These are phyloP conservation scores for Penicillium herquei DNA, from an alignment of 495 filamentous ascomycete genomes.

Conservation along the genomic window DNA sequence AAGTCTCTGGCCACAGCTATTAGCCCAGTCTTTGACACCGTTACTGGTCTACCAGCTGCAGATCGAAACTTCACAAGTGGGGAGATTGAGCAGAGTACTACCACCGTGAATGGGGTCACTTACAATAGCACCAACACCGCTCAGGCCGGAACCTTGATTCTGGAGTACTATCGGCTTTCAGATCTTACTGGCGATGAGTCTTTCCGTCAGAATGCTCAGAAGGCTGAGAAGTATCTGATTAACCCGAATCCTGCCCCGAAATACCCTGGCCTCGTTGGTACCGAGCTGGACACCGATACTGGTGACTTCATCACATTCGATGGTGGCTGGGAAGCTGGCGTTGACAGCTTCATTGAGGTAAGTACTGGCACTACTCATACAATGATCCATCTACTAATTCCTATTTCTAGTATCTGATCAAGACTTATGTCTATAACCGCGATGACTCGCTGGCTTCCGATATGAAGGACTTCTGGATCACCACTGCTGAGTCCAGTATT, in stretches of 20 bases:
- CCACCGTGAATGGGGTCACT: conserved; percentile 13
- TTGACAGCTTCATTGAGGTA: conserved; percentile 25
- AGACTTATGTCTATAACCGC: conserved; percentile 67
- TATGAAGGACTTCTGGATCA: conserved; percentile 64
- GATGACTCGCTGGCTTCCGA: conserved; percentile 52
- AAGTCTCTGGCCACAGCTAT: conserved; percentile 17
- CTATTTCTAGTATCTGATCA: conserved; percentile 64
- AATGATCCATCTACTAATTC: too few relatives aligned
- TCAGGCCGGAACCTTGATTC: conserved; percentile 22
- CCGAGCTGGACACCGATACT: conserved; percentile 18
- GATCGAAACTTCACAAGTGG: conserved; percentile 15
- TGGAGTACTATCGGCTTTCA: conserved; percentile 23
- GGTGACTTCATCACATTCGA: conserved; percentile 24
- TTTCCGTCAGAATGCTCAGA: conserved; percentile 19
- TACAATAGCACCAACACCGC: conserved; percentile 26
- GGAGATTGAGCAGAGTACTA: conserved; percentile 13
- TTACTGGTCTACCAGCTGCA: conserved; percentile 15
- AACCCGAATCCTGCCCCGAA: conserved; percentile 15
- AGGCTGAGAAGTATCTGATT: conserved; percentile 17
- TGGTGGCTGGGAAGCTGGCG: conserved; percentile 21
- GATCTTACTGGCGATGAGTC: conserved; percentile 24
- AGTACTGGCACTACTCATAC: neutral
- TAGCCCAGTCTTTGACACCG: conserved; percentile 19
- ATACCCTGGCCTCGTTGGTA: conserved; percentile 21
- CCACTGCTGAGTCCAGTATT: conserved; percentile 67